phyloP scores from a whole-genome alignment of 768 basidiomycete genomes.

The Psilocybe azurescens region DNA sequence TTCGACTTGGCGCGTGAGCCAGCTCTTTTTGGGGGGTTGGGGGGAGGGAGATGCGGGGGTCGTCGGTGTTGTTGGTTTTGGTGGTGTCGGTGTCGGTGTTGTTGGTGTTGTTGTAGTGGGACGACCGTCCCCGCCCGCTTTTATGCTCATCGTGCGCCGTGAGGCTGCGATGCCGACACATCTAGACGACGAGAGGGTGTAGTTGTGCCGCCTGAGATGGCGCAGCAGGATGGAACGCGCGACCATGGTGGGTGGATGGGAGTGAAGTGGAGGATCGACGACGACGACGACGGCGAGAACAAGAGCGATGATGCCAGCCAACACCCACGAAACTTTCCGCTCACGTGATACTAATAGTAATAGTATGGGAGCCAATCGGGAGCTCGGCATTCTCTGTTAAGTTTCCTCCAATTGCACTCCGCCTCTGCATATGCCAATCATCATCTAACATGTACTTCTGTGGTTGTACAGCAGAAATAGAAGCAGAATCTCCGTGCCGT shows the following conservation, averaged over 20 bases:
- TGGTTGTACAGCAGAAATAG: no score
- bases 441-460: no score
- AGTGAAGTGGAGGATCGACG: no score
- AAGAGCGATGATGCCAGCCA: background rate
- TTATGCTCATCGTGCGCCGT: background rate
- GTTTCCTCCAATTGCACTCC: no score
- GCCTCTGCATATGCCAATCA: no score
- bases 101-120: no score
- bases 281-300: background rate
- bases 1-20: slow-evolving; percentile 62
- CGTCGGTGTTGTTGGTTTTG: background rate
- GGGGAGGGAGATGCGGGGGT: background rate
- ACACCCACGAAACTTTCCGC: background rate
- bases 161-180: background rate
- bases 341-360: no score
- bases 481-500: no score
- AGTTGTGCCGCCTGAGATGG: background rate
- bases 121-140: no score
- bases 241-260: slow-evolving; percentile 5
- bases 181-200: background rate
- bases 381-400: no score
- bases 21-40: slow-evolving; percentile 27
- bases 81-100: no score
- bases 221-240: slow-evolving; percentile 17
- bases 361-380: no score